Base-by-base conservation (phyloP, 805 yeast species). In the Jamesozyma jinghongensis region DNA sequence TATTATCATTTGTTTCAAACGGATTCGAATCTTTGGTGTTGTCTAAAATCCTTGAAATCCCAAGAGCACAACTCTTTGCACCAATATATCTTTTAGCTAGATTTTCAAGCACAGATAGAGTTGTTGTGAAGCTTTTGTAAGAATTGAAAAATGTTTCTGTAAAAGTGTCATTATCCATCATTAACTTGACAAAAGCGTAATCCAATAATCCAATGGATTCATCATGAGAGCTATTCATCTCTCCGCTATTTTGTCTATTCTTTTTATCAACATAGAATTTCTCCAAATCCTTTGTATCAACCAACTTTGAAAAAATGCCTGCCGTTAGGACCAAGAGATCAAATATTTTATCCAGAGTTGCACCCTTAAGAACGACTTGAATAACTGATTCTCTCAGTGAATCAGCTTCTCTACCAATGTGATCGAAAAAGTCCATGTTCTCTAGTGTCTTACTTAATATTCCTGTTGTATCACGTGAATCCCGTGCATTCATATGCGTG, bases 321-420 rank as follows among this genome's bases (percentile, higher is more conserved):
- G 74, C 80, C 17, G 83, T 90, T 57, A 74, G 69, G 4, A 90
- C 86, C 38, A 90, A 62, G 18, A 88, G 70, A 59, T 90, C 97
- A 40, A 87, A 70, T 50, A 90, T 69, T 50, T 78, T 77, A 34
- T 85, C 92, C 42, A 85, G 62, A 1, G 84, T 71, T 1, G 92
- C 92, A 3, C 85, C 74, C 50, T 78, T 79, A 20, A 77, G 62
- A 5, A 73, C 80, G 6, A 75, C 80, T 40, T 63, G 58, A 18
- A 69, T 54, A 41, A 53, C 17, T 51, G 66, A 42, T 51, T 66
- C 47, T 40, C 63, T 61, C 19, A 63, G 45, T 4, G 67, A 56
- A 40, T 61, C 64, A 1, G 67, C 53, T 6, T 53, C 56, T 13
- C 51, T 54, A 1, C 55, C 58, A 33, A 55, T 54, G 37, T 44